Conservation (phyloP, 768 basidiomycete species). For the Termitomyces titanicus region DNA sequence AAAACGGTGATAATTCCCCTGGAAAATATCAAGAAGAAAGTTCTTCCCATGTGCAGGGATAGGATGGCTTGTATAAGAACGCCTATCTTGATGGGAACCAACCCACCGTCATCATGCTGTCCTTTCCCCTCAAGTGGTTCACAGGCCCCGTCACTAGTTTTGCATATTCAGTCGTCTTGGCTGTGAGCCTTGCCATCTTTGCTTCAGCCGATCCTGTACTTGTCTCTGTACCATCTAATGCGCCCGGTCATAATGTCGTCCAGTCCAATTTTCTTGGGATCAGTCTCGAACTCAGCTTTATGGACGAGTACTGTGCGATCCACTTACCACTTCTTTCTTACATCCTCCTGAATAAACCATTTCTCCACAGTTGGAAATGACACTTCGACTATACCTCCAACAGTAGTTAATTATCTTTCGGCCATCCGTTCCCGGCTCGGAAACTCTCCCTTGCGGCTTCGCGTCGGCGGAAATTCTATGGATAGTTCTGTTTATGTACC, state of each 20-base stretch:
- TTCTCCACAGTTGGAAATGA: slow-evolving; percentile 43
- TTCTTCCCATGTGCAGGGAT: neutral
- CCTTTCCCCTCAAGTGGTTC: neutral
- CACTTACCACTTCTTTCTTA: neutral
- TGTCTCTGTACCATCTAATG: slow-evolving; percentile 29
- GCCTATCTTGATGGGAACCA: neutral
- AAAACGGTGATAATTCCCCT: too few species aligned
- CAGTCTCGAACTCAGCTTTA: slow-evolving; percentile 60
- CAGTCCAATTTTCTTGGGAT: slow-evolving; percentile 60
- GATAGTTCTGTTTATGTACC: slow-evolving; percentile 41
- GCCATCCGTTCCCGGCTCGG: slow-evolving; percentile 46
- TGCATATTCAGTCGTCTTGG: neutral
- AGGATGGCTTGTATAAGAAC: neutral
- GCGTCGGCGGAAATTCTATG: slow-evolving; percentile 49
- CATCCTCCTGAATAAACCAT: neutral
- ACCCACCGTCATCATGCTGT: neutral
- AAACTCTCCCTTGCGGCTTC: slow-evolving; percentile 37
- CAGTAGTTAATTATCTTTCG: slow-evolving; percentile 56
- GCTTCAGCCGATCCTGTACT: slow-evolving; percentile 23
- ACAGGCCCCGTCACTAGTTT: slow-evolving; percentile 16
- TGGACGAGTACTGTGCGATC: slow-evolving; percentile 48
- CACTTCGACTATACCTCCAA: slow-evolving; percentile 44
- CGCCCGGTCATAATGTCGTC: slow-evolving; percentile 35
- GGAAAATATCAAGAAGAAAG: neutral
- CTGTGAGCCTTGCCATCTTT: slow-evolving; percentile 7